phyloP scores from a whole-genome alignment of 768 basidiomycete genomes.

The Macrolepiota dolichaula region DNA sequence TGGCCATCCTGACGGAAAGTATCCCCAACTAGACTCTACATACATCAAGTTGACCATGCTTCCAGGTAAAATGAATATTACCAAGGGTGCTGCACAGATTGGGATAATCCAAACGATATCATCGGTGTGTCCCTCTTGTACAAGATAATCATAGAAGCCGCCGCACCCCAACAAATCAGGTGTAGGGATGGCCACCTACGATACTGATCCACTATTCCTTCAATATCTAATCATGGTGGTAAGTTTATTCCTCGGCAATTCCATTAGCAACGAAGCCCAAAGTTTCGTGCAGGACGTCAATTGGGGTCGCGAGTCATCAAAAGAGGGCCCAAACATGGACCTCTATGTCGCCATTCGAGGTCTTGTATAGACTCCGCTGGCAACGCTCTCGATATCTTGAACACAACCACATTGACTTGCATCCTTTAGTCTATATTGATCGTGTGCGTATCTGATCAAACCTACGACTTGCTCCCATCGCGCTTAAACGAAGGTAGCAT shows the following conservation, averaged over 20 bases:
- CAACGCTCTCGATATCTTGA: slow-evolving; percentile 74
- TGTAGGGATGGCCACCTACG: slow-evolving; percentile 27
- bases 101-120: slow-evolving; percentile 87
- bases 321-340: not conserved
- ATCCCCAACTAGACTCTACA: not conserved
- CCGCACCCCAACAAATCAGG: slow-evolving; percentile 52
- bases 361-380: slow-evolving; percentile 69
- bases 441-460: slow-evolving; percentile 34
- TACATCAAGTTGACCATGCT: not conserved
- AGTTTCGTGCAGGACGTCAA: slow-evolving; percentile 54
- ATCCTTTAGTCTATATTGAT: slow-evolving; percentile 73
- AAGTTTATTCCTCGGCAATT: slow-evolving; percentile 18
- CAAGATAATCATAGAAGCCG: slow-evolving; percentile 57
- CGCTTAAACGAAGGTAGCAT: slow-evolving; percentile 9
- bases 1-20: slow-evolving; percentile 72
- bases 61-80: slow-evolving; percentile 78
- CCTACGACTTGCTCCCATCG: not conserved
- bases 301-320: slow-evolving; percentile 64
- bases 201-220: slow-evolving; percentile 26
- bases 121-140: slow-evolving; percentile 67
- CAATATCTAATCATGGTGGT: slow-evolving; percentile 92
- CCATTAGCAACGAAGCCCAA: not conserved
- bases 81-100: slow-evolving; percentile 58
- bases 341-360: slow-evolving; percentile 73
- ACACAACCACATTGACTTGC: slow-evolving; percentile 16